Evolutionary conservation across 192 early-diverging fungal species (phyloP).

Genomic region (Chytriomyces sp.): DNA sequence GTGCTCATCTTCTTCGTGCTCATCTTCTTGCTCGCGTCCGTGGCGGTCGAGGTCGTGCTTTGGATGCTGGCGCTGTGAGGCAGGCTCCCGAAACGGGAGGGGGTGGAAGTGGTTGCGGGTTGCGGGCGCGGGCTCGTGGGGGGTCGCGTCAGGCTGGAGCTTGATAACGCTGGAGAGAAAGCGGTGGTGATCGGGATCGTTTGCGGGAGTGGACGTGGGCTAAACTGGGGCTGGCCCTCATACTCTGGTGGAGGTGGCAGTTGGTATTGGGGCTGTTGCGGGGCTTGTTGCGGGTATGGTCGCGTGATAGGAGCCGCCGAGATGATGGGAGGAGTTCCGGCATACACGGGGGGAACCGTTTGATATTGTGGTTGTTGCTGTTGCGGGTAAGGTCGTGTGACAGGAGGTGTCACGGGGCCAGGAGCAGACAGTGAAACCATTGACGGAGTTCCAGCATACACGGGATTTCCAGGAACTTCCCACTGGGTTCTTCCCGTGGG

Average conservation of each 20-base stretch:
- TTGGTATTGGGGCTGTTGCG: not conserved
- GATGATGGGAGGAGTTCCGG: not conserved
- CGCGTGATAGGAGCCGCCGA: not conserved
- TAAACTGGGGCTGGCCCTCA: too few species aligned
- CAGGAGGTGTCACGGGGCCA: not conserved
- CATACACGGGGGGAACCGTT: not conserved
- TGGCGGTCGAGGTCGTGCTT: too few species aligned
- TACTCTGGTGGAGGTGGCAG: too few species aligned
- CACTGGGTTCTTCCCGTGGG: not conserved
- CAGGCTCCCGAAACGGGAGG: too few species aligned
- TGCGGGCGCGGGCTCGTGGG: too few species aligned
- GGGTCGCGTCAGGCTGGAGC: too few species aligned
- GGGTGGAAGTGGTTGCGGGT: too few species aligned
- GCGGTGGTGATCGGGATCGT: too few species aligned
- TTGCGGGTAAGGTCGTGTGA: not conserved
- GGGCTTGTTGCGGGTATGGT: not conserved
- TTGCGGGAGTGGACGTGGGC: too few species aligned
- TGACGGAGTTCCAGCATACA: not conserved
- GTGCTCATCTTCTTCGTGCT: slow-evolving; percentile 8
- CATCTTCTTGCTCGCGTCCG: too few species aligned
- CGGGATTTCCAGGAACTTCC: not conserved
- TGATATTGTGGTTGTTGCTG: not conserved
- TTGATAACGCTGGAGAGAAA: too few species aligned
- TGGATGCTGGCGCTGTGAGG: too few species aligned
- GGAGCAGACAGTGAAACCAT: not conserved